phyloP scores from a whole-genome alignment of 495 filamentous ascomycete species.

The Aspergillus haitiensis region DNA sequence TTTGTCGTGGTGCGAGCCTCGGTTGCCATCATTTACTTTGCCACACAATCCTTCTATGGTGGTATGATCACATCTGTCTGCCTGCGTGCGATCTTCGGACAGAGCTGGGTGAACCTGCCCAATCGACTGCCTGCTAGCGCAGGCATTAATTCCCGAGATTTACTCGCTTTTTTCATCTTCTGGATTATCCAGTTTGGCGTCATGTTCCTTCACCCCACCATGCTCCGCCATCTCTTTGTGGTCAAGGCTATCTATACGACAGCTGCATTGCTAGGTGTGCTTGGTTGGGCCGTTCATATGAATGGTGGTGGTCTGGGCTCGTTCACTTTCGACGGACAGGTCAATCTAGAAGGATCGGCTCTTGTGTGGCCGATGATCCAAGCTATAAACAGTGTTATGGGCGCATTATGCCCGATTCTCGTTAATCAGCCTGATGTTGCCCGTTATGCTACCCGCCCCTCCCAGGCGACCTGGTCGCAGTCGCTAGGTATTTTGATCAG shows the following conservation, averaged over 20 bases:
- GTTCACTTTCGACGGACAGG: slow-evolving; percentile 25
- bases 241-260: slow-evolving; percentile 1
- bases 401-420: not conserved
- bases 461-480: not conserved
- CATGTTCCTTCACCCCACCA: not conserved
- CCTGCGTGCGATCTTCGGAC: slow-evolving; percentile 57
- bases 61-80: slow-evolving; percentile 45
- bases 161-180: slow-evolving; percentile 3
- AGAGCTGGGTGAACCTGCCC: slow-evolving; percentile 62
- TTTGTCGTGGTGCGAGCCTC: slow-evolving; percentile 5
- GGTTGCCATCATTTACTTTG: slow-evolving; percentile 10
- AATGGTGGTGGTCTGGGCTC: slow-evolving; percentile 8
- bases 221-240: not conserved
- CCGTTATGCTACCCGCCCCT: not conserved
- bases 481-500: not conserved
- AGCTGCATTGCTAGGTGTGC: not conserved
- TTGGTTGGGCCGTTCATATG: slow-evolving; percentile 2
- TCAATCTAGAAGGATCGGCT: slow-evolving; percentile 18
- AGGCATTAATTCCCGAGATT: not conserved
- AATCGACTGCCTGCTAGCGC: not conserved
- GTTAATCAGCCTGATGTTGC: not conserved
- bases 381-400: slow-evolving; percentile 7
- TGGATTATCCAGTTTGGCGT: not conserved
- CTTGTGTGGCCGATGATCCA: slow-evolving; percentile 19
- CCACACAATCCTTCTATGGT: slow-evolving; percentile 10